Evolutionary conservation across 148 eudicot species (phyloP).

Genomic region (Dianthus caryophyllus): DNA sequence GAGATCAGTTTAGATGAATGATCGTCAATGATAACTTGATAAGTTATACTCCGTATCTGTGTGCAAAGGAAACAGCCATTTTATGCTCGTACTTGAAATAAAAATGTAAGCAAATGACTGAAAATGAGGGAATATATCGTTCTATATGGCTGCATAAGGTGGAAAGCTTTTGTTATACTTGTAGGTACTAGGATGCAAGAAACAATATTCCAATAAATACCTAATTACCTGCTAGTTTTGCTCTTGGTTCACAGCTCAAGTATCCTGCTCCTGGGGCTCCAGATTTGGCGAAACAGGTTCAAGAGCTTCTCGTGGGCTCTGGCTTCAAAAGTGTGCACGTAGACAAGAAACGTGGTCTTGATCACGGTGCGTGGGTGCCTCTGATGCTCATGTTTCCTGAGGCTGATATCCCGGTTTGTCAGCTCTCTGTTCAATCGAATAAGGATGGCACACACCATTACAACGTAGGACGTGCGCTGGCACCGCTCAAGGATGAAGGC

Average conservation of each 20-base stretch:
- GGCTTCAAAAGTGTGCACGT: slow-evolving; percentile 44
- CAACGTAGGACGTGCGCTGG: slow-evolving; percentile 68
- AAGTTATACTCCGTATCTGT: too few species aligned
- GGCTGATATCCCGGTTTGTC: slow-evolving; percentile 84
- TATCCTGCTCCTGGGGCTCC: slow-evolving; percentile 93
- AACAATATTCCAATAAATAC: neutral
- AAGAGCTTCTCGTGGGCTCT: slow-evolving; percentile 46
- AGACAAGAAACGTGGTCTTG: slow-evolving; percentile 77
- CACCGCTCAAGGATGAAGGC: slow-evolving; percentile 71
- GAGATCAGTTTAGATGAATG: too few species aligned
- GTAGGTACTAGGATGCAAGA: neutral
- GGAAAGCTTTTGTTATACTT: neutral
- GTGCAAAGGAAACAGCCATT: too few species aligned
- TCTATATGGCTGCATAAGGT: neutral
- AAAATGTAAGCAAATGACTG: too few species aligned
- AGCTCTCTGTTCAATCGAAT: slow-evolving; percentile 61
- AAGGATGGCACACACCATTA: slow-evolving; percentile 59
- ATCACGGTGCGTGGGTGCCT: slow-evolving; percentile 91
- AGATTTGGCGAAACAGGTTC: slow-evolving; percentile 57
- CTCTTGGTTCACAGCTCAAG: slow-evolving; percentile 50
- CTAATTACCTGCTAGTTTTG: neutral
- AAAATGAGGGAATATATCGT: too few species aligned
- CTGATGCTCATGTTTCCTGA: slow-evolving; percentile 92
- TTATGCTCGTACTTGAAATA: too few species aligned
- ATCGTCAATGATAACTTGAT: too few species aligned